Conservation (phyloP, 2,329 filamentous ascomycete species). For the Fusarium sarcochroum region DNA sequence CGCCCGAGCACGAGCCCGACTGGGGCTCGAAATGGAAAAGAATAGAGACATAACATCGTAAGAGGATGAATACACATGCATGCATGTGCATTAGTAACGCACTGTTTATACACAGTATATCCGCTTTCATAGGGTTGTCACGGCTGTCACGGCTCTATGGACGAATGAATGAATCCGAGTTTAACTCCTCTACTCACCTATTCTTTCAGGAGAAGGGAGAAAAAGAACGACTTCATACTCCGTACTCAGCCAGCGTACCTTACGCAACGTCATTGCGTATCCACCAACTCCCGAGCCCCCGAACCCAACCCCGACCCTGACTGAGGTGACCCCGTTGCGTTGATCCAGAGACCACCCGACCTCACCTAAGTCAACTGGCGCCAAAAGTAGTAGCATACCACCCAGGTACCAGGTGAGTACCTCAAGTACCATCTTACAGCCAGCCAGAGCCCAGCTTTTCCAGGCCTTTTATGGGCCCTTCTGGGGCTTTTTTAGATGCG, state of each 20-base stretch:
- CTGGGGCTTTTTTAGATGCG: conserved; percentile 8
- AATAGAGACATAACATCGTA: conserved; percentile 19
- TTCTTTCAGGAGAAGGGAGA: conserved; percentile 24
- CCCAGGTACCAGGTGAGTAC: conserved; percentile 36
- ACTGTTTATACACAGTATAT: conserved; percentile 32
- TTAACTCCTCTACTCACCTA: background rate
- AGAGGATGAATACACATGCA: conserved; percentile 29
- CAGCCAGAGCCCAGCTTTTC: conserved; percentile 37
- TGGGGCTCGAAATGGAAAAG: conserved; percentile 15
- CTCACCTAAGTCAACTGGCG: conserved; percentile 13
- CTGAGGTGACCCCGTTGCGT: conserved; percentile 10
- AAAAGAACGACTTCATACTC: conserved; percentile 15
- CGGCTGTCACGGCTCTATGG: background rate
- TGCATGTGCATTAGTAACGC: conserved; percentile 19
- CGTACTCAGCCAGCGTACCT: conserved; percentile 22
- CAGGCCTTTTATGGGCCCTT: conserved; percentile 24
- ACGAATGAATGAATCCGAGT: conserved; percentile 11
- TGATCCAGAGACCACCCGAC: conserved; percentile 43
- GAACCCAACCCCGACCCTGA: conserved; percentile 45
- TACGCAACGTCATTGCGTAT: conserved; percentile 49
- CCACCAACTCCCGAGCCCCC: conserved; percentile 50
- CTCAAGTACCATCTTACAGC: conserved; percentile 13
- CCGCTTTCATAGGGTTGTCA: background rate
- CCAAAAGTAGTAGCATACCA: conserved; percentile 38
- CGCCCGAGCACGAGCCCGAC: conserved; percentile 30